These are phyloP conservation scores for Xenoacremonium recifei DNA, from an alignment of 2,329 filamentous ascomycete species.

Conservation along the genomic window DNA sequence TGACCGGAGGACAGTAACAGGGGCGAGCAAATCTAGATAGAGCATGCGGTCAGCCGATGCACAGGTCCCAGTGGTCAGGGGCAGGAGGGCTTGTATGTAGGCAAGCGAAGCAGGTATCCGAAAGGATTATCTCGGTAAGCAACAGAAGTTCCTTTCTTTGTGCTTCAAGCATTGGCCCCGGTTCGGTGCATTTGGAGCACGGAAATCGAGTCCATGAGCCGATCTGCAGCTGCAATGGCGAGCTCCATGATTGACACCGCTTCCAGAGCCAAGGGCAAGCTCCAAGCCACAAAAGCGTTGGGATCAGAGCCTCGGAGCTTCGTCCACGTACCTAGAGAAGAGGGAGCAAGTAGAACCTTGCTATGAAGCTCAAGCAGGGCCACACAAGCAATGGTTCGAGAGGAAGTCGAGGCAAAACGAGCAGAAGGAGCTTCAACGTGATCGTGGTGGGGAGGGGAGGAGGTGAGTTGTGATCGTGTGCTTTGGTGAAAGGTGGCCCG, in stretches of 20 bases:
- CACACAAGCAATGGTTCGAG: conserved; percentile 17
- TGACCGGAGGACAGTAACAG: too few species aligned
- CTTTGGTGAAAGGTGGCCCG: conserved; percentile 36
- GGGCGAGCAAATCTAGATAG: too few species aligned
- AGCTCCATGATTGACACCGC: conserved; percentile 21
- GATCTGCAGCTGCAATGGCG: too few species aligned
- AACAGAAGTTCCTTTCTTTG: too few species aligned
- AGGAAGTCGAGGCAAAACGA: conserved; percentile 1
- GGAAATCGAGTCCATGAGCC: too few species aligned
- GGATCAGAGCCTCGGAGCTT: conserved; percentile 1
- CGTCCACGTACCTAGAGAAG: conserved; percentile 21
- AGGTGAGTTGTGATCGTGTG: conserved; percentile 27
- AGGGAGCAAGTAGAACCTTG: conserved; percentile 16
- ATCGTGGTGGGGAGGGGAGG: conserved; percentile 16
- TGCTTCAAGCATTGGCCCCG: too few species aligned
- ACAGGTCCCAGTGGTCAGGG: too few species aligned
- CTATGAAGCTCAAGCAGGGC: conserved; percentile 17
- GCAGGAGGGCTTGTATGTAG: too few species aligned
- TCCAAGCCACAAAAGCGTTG: conserved; percentile 1
- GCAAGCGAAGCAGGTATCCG: too few species aligned
- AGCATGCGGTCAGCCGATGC: too few species aligned
- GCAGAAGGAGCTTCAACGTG: conserved; percentile 16
- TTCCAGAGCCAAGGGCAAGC: conserved; percentile 6
- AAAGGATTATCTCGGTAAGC: too few species aligned
- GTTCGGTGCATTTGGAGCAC: too few species aligned